Evolutionary conservation across 2,329 filamentous ascomycete genomes (phyloP).

Genomic region (Alternaria tenuissima): DNA sequence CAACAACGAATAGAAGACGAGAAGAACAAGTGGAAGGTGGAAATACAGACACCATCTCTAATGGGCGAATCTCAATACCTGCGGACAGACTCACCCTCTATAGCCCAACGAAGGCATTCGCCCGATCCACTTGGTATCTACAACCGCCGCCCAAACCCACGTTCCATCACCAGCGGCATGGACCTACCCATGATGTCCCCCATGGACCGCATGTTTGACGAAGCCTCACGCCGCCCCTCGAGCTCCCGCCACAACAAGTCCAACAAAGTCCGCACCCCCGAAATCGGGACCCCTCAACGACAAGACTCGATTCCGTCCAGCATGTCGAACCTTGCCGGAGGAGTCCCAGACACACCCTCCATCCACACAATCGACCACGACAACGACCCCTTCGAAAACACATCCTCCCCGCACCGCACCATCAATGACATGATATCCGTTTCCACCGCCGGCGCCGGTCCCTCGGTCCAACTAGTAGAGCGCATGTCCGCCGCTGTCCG

Average conservation of each 20-base stretch:
- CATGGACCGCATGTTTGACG: constrained; percentile 48
- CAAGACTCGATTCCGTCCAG: constrained; percentile 48
- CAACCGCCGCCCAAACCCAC: constrained; percentile 32
- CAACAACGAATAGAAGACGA: constrained; percentile 71
- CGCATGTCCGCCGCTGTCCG: constrained; percentile 94
- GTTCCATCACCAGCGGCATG: constrained; percentile 38
- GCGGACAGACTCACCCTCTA: constrained; percentile 49
- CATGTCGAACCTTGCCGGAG: constrained; percentile 38
- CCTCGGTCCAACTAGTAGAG: constrained; percentile 93
- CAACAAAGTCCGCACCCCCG: constrained; percentile 46
- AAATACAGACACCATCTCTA: constrained; percentile 47
- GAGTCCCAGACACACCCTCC: constrained; percentile 55
- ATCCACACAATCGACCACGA: constrained; percentile 53
- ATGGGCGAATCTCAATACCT: constrained; percentile 37
- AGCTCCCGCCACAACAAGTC: constrained; percentile 43
- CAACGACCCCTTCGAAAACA: constrained; percentile 63
- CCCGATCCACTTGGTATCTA: constrained; percentile 48
- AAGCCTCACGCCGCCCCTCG: constrained; percentile 47
- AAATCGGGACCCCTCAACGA: constrained; percentile 43
- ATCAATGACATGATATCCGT: constrained; percentile 81
- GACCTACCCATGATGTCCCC: constrained; percentile 46
- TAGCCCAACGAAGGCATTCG: constrained; percentile 53
- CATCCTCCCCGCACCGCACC: constrained; percentile 71
- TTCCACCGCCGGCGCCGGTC: constrained; percentile 88
- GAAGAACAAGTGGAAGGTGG: constrained; percentile 65